Conservation (phyloP, 768 basidiomycete species). For the Plicaturopsis crispa region DNA sequence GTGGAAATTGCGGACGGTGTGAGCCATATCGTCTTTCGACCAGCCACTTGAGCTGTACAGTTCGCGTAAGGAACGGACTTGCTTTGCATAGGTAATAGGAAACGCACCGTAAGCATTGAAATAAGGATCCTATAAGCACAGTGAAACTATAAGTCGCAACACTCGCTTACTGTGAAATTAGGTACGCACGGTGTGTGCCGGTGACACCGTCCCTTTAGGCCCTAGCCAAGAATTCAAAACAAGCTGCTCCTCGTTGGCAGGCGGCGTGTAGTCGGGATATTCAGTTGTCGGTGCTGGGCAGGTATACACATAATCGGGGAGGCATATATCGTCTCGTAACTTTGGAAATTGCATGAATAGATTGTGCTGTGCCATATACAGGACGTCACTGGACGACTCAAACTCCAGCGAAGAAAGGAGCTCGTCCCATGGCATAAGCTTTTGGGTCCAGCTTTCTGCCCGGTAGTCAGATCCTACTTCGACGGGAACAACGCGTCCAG, state of each 20-base stretch:
- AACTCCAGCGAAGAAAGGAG: constrained; percentile 45
- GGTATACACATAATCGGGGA: constrained; percentile 90
- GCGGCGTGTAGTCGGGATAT: constrained; percentile 51
- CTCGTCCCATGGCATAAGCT: constrained; percentile 66
- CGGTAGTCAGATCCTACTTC: constrained; percentile 87
- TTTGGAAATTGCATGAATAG: constrained; percentile 79
- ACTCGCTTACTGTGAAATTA: no score
- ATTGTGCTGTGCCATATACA: constrained; percentile 91
- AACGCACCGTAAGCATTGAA: constrained; percentile 79
- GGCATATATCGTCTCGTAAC: constrained; percentile 61
- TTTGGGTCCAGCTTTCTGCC: constrained; percentile 72
- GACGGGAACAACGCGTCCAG: constrained; percentile 81
- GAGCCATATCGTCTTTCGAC: constrained; percentile 87
- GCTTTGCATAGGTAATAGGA: constrained; percentile 1
- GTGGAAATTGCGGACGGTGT: constrained; percentile 57
- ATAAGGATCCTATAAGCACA: constrained; percentile 75
- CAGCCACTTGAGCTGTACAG: constrained; percentile 74
- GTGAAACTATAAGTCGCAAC: no score
- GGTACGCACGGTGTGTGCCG: constrained; percentile 77
- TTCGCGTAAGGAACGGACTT: constrained; percentile 8
- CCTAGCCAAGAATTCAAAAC: constrained; percentile 81
- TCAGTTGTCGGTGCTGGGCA: constrained; percentile 35
- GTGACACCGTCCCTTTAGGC: constrained; percentile 70
- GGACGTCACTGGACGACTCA: constrained; percentile 24
- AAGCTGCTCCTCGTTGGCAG: constrained; percentile 55